A percentile compares a stretch with the other conserved stretches of the same genome.
Conservation (phyloP, 2,329 filamentous ascomycete species). For the Colletotrichum abscissum region DNA sequence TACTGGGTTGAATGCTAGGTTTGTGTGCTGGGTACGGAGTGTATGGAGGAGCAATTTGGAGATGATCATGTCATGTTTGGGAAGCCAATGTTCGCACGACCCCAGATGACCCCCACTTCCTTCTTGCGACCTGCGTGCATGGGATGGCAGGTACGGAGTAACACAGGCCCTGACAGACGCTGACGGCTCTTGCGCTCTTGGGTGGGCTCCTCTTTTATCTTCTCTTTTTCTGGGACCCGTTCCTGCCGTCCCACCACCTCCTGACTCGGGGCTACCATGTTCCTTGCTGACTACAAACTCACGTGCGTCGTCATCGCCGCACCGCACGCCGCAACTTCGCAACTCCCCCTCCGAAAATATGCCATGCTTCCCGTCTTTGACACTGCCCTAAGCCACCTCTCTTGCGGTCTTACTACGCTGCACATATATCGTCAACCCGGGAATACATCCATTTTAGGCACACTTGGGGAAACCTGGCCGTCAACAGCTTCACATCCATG, state of each 20-base stretch:
- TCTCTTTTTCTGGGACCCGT: slow-evolving; percentile 3
- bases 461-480: background rate
- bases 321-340: background rate
- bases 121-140: background rate
- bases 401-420: background rate
- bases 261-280: slow-evolving; percentile 15
- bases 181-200: background rate
- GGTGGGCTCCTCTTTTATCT: slow-evolving; percentile 14
- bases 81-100: slow-evolving; percentile 3
- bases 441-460: background rate
- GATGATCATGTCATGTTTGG: slow-evolving; percentile 29
- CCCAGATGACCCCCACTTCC: slow-evolving; percentile 22
- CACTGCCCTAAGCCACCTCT: too few species aligned
- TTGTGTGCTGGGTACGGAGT: too few species aligned
- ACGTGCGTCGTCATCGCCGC: slow-evolving; percentile 5
- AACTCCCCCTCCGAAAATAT: background rate
- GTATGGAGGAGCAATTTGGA: background rate
- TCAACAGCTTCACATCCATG: background rate
- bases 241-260: background rate
- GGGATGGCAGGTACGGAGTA: slow-evolving; percentile 1
- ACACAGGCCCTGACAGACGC: background rate
- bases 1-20: too few species aligned
- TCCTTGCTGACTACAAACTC: background rate
- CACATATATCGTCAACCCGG: background rate
- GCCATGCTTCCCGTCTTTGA: background rate